These are phyloP conservation scores for Saccharomyces hybrid DNA, from an alignment of 1,139 yeast genomes.

Conservation along the genomic window DNA sequence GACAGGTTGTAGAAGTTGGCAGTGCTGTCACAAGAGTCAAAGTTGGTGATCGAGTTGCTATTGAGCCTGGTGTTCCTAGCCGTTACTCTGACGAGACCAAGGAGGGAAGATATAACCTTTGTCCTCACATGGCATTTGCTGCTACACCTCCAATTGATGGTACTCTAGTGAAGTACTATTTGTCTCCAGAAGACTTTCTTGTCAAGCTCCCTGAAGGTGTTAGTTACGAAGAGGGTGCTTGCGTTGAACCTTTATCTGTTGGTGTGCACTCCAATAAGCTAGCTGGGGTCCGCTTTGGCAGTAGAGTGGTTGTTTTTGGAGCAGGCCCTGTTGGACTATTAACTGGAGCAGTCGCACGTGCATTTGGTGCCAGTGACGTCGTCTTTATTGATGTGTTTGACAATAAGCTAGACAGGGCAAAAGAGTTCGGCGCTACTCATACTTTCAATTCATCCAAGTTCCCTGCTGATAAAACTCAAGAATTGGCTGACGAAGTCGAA, in stretches of 20 bases:
- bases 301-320: constrained; percentile 71
- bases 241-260: constrained; percentile 81
- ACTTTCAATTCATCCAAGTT: constrained; percentile 41
- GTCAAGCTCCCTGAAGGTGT: constrained; percentile 72
- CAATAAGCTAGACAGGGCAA: constrained; percentile 27
- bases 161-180: constrained; percentile 62
- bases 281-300: constrained; percentile 64
- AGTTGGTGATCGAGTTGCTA: constrained; percentile 75
- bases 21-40: constrained; percentile 49
- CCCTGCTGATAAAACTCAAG: constrained; percentile 23
- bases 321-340: constrained; percentile 92
- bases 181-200: constrained; percentile 78
- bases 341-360: constrained; percentile 68
- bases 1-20: constrained; percentile 62
- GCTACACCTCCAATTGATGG: constrained; percentile 75
- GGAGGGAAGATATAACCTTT: constrained; percentile 67
- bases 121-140: constrained; percentile 79
- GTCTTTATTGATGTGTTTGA: constrained; percentile 31
- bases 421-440: constrained; percentile 36
- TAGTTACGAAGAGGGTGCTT: constrained; percentile 76
- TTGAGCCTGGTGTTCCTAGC: constrained; percentile 82
- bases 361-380: constrained; percentile 67
- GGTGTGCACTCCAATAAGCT: constrained; percentile 76
- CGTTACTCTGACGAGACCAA: constrained; percentile 67
- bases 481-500: constrained; percentile 35